Percentiles rank a stretch among this genome's conserved stretches.
Conservation (phyloP, 352 stramenopile species). For the Saprolegnia parasitica region DNA sequence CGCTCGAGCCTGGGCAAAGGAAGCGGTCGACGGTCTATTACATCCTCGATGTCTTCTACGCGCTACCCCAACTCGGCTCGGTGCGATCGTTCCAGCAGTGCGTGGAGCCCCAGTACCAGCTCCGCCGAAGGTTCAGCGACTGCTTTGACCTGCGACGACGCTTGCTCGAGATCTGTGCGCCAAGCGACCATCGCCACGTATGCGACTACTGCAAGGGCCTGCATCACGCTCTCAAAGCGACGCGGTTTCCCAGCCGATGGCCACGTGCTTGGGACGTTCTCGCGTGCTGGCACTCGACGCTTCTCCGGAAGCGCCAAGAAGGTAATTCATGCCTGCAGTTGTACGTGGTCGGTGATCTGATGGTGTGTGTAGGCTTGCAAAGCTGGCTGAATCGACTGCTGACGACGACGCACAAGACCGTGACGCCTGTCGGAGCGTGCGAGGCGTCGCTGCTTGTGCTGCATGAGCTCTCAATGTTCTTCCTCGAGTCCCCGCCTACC, state of each 20-base stretch:
- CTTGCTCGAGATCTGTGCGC: not conserved
- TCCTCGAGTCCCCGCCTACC: not conserved
- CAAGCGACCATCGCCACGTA: not conserved
- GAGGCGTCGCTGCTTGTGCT: not conserved
- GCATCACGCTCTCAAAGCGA: constrained; percentile 1
- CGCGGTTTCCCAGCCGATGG: constrained; percentile 21
- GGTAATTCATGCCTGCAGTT: too few relatives aligned
- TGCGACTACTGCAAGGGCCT: constrained; percentile 24
- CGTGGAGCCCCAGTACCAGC: constrained; percentile 18
- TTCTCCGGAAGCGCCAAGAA: constrained; percentile 2
- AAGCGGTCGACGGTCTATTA: constrained; percentile 5
- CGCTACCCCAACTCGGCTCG: not conserved
- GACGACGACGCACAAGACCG: not conserved
- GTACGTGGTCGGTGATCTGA: not conserved
- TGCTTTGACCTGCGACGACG: constrained; percentile 7
- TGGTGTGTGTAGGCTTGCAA: constrained; percentile 6
- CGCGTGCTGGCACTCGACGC: not conserved
- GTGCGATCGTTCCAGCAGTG: not conserved
- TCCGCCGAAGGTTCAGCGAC: constrained; percentile 21
- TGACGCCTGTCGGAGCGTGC: not conserved
- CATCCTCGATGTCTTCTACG: constrained; percentile 14
- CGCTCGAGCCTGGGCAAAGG: not conserved
- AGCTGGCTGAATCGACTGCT: constrained; percentile 27
- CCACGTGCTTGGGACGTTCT: not conserved
- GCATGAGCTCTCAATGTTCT: not conserved